These are phyloP conservation scores for Blastocystis sp. DNA, from an alignment of 352 stramenopile species.

Conservation along the genomic window DNA sequence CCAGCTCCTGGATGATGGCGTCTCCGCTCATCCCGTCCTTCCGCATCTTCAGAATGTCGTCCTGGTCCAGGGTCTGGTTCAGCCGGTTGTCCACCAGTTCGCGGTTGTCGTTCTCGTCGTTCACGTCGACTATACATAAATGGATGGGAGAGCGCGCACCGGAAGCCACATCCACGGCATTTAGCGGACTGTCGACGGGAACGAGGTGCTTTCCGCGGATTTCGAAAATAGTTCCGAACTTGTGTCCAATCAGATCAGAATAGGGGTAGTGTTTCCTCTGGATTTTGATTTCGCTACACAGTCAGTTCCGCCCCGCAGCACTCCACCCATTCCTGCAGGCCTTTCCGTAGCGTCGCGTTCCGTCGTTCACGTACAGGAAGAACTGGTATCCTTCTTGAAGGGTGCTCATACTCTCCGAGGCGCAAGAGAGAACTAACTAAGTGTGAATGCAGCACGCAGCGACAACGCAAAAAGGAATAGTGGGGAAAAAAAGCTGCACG, in stretches of 20 bases:
- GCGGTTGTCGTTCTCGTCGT: conserved; percentile 69
- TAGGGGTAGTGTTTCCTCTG: conserved; percentile 58
- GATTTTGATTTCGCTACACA: conserved; percentile 59
- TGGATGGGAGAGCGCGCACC: neutral
- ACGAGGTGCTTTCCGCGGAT: conserved; percentile 58
- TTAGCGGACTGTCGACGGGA: conserved; percentile 56
- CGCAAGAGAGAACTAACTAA: neutral
- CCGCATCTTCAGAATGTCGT: conserved; percentile 68
- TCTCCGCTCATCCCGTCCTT: conserved; percentile 65
- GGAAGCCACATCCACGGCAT: conserved; percentile 60
- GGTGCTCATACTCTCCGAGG: neutral
- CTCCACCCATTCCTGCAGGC: conserved; percentile 23
- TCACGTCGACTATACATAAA: conserved; percentile 49
- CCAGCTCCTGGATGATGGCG: conserved; percentile 69
- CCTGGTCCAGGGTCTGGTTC: conserved; percentile 66
- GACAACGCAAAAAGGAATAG: neutral
- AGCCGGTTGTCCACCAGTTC: conserved; percentile 61
- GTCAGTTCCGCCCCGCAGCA: neutral
- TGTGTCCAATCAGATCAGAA: conserved; percentile 58
- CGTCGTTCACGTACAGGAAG: conserved; percentile 66
- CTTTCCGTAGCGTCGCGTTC: conserved; percentile 47
- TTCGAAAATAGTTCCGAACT: conserved; percentile 64
- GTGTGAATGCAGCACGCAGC: neutral
- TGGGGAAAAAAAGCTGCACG: conserved; percentile 59
- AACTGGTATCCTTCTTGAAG: conserved; percentile 64